phyloP scores from a whole-genome alignment of 164 flowering plant genomes.

The Echeveria elegans region DNA sequence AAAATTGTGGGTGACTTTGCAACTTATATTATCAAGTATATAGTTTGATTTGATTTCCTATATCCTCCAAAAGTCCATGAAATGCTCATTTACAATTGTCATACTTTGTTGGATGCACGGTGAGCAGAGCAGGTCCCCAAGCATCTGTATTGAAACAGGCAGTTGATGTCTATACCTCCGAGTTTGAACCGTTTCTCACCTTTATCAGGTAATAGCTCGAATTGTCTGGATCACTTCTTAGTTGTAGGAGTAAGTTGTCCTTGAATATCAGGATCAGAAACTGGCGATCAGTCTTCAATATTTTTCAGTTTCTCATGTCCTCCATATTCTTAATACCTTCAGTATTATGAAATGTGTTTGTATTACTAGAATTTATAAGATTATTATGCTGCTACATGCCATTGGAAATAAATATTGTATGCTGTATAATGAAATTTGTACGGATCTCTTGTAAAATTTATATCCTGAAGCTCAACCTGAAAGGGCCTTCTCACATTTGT shows the following conservation, averaged over 20 bases:
- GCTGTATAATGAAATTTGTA: neutral
- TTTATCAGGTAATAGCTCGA: slow-evolving; percentile 62
- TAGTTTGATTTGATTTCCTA: neutral
- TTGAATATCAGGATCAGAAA: neutral
- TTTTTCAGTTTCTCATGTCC: too few relatives aligned
- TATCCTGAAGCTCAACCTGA: too few relatives aligned
- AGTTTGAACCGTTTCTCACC: slow-evolving; percentile 62
- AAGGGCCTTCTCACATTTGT: neutral
- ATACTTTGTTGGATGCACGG: neutral
- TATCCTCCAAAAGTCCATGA: neutral
- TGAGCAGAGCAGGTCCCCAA: slow-evolving; percentile 41
- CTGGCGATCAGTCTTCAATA: neutral
- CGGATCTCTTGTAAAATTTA: neutral
- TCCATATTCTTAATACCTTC: too few relatives aligned
- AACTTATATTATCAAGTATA: neutral
- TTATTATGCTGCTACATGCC: neutral
- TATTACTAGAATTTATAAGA: neutral
- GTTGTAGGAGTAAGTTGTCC: neutral
- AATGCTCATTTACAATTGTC: neutral
- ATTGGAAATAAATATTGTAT: neutral
- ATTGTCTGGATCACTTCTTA: neutral
- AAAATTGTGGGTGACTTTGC: slow-evolving; percentile 53
- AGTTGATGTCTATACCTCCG: slow-evolving; percentile 55
- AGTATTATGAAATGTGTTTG: too few relatives aligned
- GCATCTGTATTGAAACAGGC: slow-evolving; percentile 57